A percentile compares a stretch with the other conserved stretches of the same genome.
phyloP scores from a whole-genome alignment of 2,329 filamentous ascomycete species.

The Nothophoma quercina region DNA sequence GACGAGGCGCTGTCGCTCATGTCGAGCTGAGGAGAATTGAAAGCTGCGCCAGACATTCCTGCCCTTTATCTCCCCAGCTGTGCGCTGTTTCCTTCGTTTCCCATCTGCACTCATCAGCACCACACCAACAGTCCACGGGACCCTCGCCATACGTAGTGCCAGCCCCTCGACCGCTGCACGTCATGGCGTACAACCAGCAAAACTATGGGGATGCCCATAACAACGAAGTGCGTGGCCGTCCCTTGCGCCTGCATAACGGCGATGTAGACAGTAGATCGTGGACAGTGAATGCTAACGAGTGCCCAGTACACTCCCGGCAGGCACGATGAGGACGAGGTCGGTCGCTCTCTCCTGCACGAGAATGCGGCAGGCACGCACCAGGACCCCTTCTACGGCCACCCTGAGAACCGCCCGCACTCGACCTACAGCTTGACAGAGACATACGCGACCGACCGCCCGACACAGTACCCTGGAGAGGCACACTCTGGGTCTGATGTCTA shows the following conservation, averaged over 20 bases:
- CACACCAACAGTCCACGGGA: conserved; percentile 17
- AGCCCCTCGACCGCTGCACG: conserved; percentile 39
- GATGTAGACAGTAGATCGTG: not conserved
- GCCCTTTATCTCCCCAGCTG: conserved; percentile 39
- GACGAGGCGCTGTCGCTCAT: conserved; percentile 19
- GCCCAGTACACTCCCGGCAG: conserved; percentile 45
- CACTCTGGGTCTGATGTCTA: conserved; percentile 52
- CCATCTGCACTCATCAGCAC: conserved; percentile 26
- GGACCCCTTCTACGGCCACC: conserved; percentile 56
- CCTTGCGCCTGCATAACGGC: conserved; percentile 11
- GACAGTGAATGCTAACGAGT: conserved; percentile 7
- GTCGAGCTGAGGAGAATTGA: conserved; percentile 23
- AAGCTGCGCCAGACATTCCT: conserved; percentile 21
- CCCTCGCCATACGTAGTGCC: conserved; percentile 28
- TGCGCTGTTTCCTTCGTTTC: conserved; percentile 29
- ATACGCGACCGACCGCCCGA: conserved; percentile 50
- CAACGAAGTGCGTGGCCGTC: conserved; percentile 40
- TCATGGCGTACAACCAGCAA: conserved; percentile 50
- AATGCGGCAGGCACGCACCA: conserved; percentile 56
- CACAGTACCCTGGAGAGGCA: conserved; percentile 42
- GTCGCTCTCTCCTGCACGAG: conserved; percentile 57
- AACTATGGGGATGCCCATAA: conserved; percentile 47
- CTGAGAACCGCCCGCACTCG: conserved; percentile 50
- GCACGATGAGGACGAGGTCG: conserved; percentile 57
- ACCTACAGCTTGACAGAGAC: conserved; percentile 61